Conservation (phyloP, 139 green algal species). For the Gonium pectorale region DNA sequence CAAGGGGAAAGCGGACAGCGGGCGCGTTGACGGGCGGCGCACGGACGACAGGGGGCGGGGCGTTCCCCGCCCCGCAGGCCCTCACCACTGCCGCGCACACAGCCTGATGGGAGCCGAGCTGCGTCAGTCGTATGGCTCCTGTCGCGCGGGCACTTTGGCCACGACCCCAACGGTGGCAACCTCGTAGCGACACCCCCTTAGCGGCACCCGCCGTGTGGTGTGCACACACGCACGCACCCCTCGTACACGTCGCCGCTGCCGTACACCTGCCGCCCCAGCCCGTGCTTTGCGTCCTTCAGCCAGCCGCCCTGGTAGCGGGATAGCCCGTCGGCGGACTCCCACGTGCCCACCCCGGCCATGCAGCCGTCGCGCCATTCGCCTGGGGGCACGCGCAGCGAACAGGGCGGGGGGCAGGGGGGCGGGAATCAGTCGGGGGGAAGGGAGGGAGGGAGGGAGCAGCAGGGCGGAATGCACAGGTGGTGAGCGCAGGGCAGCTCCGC, state of each 20-base stretch:
- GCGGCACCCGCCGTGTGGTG: no score
- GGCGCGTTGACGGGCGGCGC: no score
- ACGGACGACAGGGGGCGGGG: no score
- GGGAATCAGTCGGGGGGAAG: not conserved
- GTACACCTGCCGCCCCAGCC: conserved; percentile 85
- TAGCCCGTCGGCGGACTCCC: conserved; percentile 71
- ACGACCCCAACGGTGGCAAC: no score
- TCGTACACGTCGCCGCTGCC: conserved; percentile 85
- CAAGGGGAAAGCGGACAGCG: not conserved
- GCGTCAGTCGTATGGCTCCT: no score
- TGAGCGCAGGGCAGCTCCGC: not conserved
- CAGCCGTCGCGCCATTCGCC: conserved; percentile 82
- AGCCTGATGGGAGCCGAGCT: no score
- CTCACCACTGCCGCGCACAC: no score
- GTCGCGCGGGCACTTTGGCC: no score
- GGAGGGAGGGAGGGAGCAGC: not conserved
- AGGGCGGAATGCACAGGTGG: not conserved
- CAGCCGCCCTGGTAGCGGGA: conserved; percentile 81
- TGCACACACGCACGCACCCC: conserved; percentile 24
- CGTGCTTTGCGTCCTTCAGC: conserved; percentile 79
- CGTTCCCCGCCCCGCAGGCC: no score
- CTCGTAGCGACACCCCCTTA: no score
- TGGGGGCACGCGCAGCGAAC: not conserved
- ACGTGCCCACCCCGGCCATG: conserved; percentile 87
- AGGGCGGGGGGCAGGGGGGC: not conserved